phyloP scores from a whole-genome alignment of 2,329 filamentous ascomycete species.

The Hymenoscyphus fructigenus region DNA sequence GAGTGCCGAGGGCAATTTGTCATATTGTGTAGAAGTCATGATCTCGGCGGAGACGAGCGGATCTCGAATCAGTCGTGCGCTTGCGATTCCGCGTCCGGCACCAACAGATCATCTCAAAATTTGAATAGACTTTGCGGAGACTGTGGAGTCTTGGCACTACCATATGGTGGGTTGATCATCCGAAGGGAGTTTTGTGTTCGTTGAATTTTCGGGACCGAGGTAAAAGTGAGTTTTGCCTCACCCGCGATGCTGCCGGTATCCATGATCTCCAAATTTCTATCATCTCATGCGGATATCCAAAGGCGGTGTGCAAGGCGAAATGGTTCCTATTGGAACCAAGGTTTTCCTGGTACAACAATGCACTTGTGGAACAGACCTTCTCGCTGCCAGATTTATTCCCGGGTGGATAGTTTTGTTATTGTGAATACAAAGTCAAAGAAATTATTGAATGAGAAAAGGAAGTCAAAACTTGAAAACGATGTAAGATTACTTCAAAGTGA shows the following conservation, averaged over 20 bases:
- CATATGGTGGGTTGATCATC: background rate
- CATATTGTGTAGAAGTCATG: background rate
- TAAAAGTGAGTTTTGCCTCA: background rate
- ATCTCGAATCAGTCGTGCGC: background rate
- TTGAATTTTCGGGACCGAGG: background rate
- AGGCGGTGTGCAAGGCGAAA: background rate
- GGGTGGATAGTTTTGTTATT: no score
- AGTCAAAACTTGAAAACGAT: no score
- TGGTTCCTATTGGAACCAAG: no score
- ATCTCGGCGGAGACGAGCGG: background rate
- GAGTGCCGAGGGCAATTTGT: background rate
- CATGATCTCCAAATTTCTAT: background rate
- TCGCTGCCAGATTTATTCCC: no score
- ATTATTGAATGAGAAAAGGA: no score
- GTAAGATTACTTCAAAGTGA: background rate
- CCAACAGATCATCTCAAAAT: background rate
- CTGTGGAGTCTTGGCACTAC: background rate
- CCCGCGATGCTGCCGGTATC: background rate
- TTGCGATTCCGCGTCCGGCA: no score
- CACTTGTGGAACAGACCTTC: no score
- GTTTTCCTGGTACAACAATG: background rate
- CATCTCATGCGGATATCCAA: background rate
- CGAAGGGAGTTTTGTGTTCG: background rate
- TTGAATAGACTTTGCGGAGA: background rate
- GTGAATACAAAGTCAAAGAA: no score